These are phyloP conservation scores for Leptomonas pyrrhocoris DNA, from an alignment of 208 protist genomes.

Conservation along the genomic window DNA sequence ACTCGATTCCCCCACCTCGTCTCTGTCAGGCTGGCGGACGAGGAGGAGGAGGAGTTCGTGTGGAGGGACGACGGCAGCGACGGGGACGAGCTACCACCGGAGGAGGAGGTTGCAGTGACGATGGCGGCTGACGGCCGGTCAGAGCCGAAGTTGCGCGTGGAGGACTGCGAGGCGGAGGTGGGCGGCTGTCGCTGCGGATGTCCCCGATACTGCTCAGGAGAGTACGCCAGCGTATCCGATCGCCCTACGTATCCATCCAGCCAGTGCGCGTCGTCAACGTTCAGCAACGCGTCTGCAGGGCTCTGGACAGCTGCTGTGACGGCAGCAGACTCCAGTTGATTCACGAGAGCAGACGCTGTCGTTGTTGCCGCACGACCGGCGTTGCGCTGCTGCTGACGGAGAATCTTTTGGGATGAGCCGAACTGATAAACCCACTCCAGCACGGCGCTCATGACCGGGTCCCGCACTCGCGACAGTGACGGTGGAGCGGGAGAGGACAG, in stretches of 20 bases:
- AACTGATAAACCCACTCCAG: conserved; percentile 79
- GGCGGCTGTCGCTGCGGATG: not conserved
- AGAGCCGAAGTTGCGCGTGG: conserved; percentile 31
- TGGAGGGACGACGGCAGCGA: conserved; percentile 18
- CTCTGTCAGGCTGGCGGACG: not conserved
- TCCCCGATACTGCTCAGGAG: too few species aligned
- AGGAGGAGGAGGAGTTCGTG: conserved; percentile 16
- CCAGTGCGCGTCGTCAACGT: not conserved
- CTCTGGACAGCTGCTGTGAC: not conserved
- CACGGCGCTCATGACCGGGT: conserved; percentile 75
- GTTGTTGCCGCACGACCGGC: not conserved
- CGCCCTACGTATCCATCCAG: not conserved
- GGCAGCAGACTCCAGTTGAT: not conserved
- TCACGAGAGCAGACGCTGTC: not conserved
- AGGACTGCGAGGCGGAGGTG: not conserved
- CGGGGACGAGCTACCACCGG: not conserved
- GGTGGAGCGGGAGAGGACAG: not conserved
- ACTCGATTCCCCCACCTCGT: not conserved
- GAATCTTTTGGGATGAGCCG: conserved; percentile 15
- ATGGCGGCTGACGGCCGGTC: not conserved
- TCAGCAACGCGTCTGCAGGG: not conserved
- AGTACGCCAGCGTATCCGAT: not conserved
- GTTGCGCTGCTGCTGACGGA: not conserved
- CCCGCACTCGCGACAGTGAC: conserved; percentile 35
- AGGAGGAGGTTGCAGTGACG: conserved; percentile 9